Evolutionary conservation across 257 asterid genomes (phyloP).

Genomic region (Rehmannia glutinosa): DNA sequence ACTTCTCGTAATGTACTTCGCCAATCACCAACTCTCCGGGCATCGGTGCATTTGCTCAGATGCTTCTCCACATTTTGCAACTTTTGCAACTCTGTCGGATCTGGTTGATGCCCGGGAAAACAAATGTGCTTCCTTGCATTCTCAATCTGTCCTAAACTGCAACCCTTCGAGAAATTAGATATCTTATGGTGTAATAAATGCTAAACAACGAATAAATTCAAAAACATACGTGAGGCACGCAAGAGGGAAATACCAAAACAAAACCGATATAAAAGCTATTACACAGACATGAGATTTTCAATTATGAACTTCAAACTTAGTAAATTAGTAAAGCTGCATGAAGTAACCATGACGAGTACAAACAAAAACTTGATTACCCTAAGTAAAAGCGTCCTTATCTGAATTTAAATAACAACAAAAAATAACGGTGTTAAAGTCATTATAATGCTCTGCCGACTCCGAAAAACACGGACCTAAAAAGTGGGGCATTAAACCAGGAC

Average conservation of each 20-base stretch:
- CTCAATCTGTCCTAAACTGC: slow-evolving; percentile 77
- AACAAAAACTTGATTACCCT: too few species aligned
- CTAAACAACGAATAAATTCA: not conserved
- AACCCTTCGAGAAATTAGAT: slow-evolving; percentile 31
- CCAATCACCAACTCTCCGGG: slow-evolving; percentile 82
- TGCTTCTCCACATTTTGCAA: slow-evolving; percentile 66
- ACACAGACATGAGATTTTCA: not conserved
- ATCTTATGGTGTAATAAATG: slow-evolving; percentile 11
- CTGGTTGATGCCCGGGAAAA: slow-evolving; percentile 48
- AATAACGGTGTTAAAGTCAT: not conserved
- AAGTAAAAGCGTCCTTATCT: not conserved
- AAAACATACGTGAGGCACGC: too few species aligned
- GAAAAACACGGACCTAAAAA: slow-evolving; percentile 12
- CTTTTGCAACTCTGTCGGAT: slow-evolving; percentile 51
- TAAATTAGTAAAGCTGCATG: too few species aligned
- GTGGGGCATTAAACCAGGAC: not conserved
- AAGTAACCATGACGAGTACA: too few species aligned
- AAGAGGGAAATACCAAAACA: too few species aligned
- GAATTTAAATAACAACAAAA: slow-evolving; percentile 7
- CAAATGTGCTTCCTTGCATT: slow-evolving; percentile 58
- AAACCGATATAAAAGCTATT: not conserved
- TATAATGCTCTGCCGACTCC: not conserved
- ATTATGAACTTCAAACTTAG: too few species aligned
- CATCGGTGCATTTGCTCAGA: slow-evolving; percentile 51
- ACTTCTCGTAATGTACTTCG: slow-evolving; percentile 56